Percentiles rank a stretch among this genome's conserved stretches.
Conservation (phyloP, 495 filamentous ascomycete genomes). For the Hypoxylon cercidicola region DNA sequence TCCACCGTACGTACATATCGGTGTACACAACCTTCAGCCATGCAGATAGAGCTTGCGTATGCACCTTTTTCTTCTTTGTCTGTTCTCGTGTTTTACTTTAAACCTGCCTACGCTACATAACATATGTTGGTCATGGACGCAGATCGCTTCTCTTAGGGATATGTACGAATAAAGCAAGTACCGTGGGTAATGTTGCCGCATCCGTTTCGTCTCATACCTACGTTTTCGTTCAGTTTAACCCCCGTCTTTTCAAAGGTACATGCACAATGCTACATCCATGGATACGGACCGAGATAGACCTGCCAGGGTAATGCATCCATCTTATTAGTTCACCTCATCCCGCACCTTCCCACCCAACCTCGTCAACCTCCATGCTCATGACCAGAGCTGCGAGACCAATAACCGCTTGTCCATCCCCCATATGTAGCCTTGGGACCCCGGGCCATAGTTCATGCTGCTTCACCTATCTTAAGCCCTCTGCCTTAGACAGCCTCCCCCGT, state of each 20-base stretch:
- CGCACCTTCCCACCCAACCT: constrained; percentile 31
- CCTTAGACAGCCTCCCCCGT: not conserved
- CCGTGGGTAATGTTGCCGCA: constrained; percentile 26
- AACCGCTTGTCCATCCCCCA: not conserved
- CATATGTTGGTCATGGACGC: constrained; percentile 26
- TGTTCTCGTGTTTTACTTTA: constrained; percentile 17
- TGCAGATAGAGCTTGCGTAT: constrained; percentile 18
- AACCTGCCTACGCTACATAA: constrained; percentile 12
- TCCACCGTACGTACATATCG: constrained; percentile 16
- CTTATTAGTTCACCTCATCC: constrained; percentile 30
- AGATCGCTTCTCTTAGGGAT: constrained; percentile 19
- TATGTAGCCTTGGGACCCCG: constrained; percentile 29
- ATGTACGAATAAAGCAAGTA: constrained; percentile 35
- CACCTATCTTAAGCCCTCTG: constrained; percentile 16
- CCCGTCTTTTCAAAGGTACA: constrained; percentile 11
- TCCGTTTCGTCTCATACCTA: constrained; percentile 27
- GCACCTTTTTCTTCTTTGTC: constrained; percentile 30
- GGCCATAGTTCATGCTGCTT: constrained; percentile 29
- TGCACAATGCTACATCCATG: constrained; percentile 2
- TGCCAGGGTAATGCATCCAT: constrained; percentile 12
- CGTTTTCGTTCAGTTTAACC: constrained; percentile 23
- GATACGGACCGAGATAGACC: constrained; percentile 27
- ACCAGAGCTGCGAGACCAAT: constrained; percentile 6
- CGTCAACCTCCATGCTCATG: constrained; percentile 16
- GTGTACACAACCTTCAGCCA: constrained; percentile 15